Evolutionary conservation across 441 rosid genomes (phyloP), one percentile per base, ranked within the genome.

Genomic region (Pelargonium citronellum): DNA sequence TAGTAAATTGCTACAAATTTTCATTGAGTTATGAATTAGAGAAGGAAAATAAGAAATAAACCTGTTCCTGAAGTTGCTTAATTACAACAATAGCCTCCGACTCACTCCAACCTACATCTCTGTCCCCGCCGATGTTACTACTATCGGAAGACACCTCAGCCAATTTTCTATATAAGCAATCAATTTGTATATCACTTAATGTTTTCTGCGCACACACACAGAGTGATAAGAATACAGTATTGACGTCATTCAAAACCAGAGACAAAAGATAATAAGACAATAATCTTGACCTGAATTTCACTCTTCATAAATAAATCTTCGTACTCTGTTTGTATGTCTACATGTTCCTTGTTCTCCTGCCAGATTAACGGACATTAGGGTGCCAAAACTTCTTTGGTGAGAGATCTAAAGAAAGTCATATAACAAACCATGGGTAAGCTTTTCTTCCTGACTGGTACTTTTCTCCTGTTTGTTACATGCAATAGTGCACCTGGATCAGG

Each of bases 21-120:
- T 9, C 19, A 57, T 10, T 11, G 10, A 6, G 20, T 61, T 22
- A 61, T 10, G 22, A 44, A 51, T 16, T 15, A 51, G 34, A 46
- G 39, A 73, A 71, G 70, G 46, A 57, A 62, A 61, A 70, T 60
- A 67, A 30, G 69, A 80, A 70, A 75, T 20, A 64, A 67, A 91
- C 99, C 97, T 91, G 91, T 83, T 90, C 96, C 77, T 91, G 89
- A 63, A 94, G 97, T 81, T 87, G 92, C 81, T 87, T 87, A 81
- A 89, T 87, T 70, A 89, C 87, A 81, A 79, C 78, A 77, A 83
- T 84, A 77, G 85, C 83, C 78, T 90, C 95, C 4, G 82, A 84
- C 81, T 87, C 95, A 78, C 84, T 77, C 69, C 66, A 68, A 71
- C 82, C 76, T 53, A 67, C 75, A 76, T 27, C 62, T 73, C 74